Base-by-base conservation (phyloP, 768 basidiomycete species). In the Mycena chlorophos region DNA sequence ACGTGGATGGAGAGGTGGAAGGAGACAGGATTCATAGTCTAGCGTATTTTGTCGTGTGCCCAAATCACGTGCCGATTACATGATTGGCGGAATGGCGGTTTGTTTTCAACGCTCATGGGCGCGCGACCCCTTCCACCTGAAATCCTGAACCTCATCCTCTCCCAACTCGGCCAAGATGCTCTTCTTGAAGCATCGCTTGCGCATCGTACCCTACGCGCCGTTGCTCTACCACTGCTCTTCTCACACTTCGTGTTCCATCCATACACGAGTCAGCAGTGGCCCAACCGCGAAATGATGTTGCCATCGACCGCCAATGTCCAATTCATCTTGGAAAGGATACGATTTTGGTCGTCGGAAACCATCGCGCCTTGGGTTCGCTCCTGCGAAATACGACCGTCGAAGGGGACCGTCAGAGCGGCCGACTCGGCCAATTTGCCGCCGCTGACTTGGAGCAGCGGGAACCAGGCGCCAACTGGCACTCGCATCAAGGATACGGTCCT, bases 1-100 rank as follows among this genome's bases (percentile, higher is more conserved):
- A 74, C 75, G 38, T 80, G 78, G 78, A 69, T 74, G 1, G 62
- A 51, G 17, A 66, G 71, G 14, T 81, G 79, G 79, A 71, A 69
- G 53, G 63, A 70, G 47, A 71, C 68, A 14, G 73, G 73, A 14
- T 80, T 81, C 60, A 43, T 29, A n/a, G n/a, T n/a, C n/a, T n/a
- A n/a, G n/a, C n/a, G n/a, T n/a, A n/a, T n/a, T n/a, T n/a, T n/a
- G n/a, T n/a, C n/a, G n/a, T n/a, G n/a, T n/a, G n/a, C n/a, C n/a
- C n/a, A n/a, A n/a, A n/a, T n/a, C n/a, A n/a, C n/a, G n/a, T n/a
- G n/a, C n/a, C n/a, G n/a, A n/a, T n/a, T n/a, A n/a, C n/a, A n/a
- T n/a, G n/a, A n/a, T n/a, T n/a, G n/a, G n/a, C n/a, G n/a, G n/a
- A n/a, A n/a, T n/a, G n/a, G n/a, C n/a, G n/a, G n/a, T n/a, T n/a